Evolutionary conservation across 2,329 filamentous ascomycete species (phyloP), one percentile per base, ranked within the genome.

Genomic region (Aspergillus pseudonomiae): DNA sequence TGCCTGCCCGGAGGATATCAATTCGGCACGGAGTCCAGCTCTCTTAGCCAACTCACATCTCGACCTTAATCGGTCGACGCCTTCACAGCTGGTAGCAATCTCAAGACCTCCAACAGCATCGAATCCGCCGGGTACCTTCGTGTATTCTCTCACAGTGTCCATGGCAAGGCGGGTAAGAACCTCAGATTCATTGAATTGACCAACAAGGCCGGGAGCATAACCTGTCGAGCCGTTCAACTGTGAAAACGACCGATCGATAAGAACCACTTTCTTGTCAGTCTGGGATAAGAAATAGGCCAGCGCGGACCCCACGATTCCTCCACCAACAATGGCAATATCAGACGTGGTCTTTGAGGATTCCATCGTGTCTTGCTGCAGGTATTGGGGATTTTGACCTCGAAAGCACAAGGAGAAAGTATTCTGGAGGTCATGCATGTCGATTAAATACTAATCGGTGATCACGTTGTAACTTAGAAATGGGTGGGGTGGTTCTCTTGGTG

Each of bases 251-350:
- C 72, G 71, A 34, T 76, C 74, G 41, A 75, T 62, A 36, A 74
- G 59, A 11, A 71, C 52, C 2, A 76, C 61, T 45, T 61, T 67
- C 26, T 71, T 64, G 16, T 43, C 43, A 32, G 41, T 39, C 5
- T 63, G 36, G 6, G 73, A 76, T 7, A 78, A 65, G 62, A 71
- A 73, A 60, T 72, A 73, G 6, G 74, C 74, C 9, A 77, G 63
- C 1, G 75, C 71, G 14, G 75, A 73, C 24, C 76, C 76, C 21
- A 78, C 73, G 26, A 78, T 78, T 19, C 76, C 76, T 60, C 68
- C 72, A 50, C 76, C 73, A 34, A 76, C 53, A 46, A 75, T 71
- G 34, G 65, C 68, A 34, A 71, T 65, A 50, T 70, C 64, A 39
- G 36, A 57, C 39, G 59, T 52, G 12, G 59, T 9, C 6, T 62